phyloP scores from a whole-genome alignment of 192 early-diverging fungal species.

The Linderina pennispora region DNA sequence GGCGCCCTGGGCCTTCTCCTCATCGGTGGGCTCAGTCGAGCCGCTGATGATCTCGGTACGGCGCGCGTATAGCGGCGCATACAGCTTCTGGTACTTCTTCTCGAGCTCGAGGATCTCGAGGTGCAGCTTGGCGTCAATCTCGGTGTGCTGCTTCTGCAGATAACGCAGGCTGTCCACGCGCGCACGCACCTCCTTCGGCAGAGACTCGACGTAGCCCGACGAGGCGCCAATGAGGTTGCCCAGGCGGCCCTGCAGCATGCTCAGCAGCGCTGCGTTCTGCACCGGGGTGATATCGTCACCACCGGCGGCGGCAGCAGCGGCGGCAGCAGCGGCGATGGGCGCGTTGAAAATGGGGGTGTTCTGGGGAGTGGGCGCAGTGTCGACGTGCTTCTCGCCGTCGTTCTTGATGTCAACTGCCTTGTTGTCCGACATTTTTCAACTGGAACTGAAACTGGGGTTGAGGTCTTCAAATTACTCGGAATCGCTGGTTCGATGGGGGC shows the following conservation, averaged over 20 bases:
- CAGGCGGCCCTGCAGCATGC: slow-evolving; percentile 71
- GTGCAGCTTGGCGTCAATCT: slow-evolving; percentile 83
- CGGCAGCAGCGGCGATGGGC: slow-evolving; percentile 35
- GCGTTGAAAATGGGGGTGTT: slow-evolving; percentile 56
- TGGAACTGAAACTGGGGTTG: background rate
- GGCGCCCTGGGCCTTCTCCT: slow-evolving; percentile 62
- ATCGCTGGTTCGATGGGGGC: no score
- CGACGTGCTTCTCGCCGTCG: slow-evolving; percentile 46
- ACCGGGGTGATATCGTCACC: slow-evolving; percentile 23
- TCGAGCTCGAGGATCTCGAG: slow-evolving; percentile 92
- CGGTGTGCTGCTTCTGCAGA: slow-evolving; percentile 81
- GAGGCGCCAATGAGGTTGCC: slow-evolving; percentile 71
- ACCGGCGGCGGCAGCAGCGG: slow-evolving; percentile 19
- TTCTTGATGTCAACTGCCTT: slow-evolving; percentile 56
- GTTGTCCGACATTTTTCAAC: slow-evolving; percentile 7
- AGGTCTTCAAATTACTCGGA: no score
- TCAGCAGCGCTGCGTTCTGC: slow-evolving; percentile 59
- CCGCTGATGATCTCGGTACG: slow-evolving; percentile 77
- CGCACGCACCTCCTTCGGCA: slow-evolving; percentile 73
- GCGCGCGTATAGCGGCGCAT: slow-evolving; percentile 88
- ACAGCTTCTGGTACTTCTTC: slow-evolving; percentile 88
- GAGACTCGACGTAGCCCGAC: slow-evolving; percentile 64
- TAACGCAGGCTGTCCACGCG: slow-evolving; percentile 83
- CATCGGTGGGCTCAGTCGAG: slow-evolving; percentile 83
- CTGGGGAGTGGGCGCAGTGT: slow-evolving; percentile 53